These are phyloP conservation scores for Candida lessepsii DNA, from an alignment of 805 yeast genomes.

Conservation along the genomic window DNA sequence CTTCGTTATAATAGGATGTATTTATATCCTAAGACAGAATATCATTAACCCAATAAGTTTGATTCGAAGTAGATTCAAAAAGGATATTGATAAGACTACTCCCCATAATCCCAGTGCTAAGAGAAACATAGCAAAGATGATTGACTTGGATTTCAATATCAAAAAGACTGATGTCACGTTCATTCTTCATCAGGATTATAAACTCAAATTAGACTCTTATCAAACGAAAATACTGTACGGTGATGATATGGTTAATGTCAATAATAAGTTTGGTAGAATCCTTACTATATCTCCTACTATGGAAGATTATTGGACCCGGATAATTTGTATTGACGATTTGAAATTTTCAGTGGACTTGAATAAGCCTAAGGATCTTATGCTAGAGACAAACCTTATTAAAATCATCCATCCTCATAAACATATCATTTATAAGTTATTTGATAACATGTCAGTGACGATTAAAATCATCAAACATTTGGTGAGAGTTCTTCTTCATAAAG, in stretches of 20 bases:
- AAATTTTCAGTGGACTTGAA: slow-evolving; percentile 14
- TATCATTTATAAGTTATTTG: slow-evolving; percentile 38
- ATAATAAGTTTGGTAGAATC: slow-evolving; percentile 34
- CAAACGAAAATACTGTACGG: slow-evolving; percentile 14
- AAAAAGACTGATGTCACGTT: slow-evolving; percentile 24
- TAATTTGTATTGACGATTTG: slow-evolving; percentile 40
- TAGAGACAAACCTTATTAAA: slow-evolving; percentile 26
- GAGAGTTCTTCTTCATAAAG: slow-evolving; percentile 19
- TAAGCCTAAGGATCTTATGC: slow-evolving; percentile 18
- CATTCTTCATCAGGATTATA: slow-evolving; percentile 49
- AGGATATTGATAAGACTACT: slow-evolving; percentile 14
- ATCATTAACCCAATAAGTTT: slow-evolving; percentile 28
- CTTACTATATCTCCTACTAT: slow-evolving; percentile 54
- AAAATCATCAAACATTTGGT: slow-evolving; percentile 36
- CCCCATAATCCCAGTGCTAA: background rate
- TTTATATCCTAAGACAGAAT: slow-evolving; percentile 30
- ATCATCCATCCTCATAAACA: slow-evolving; percentile 39
- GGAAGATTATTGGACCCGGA: slow-evolving; percentile 48
- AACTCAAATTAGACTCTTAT: slow-evolving; percentile 45
- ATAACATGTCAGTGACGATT: slow-evolving; percentile 33
- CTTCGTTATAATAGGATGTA: slow-evolving; percentile 32
- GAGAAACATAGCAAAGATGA: background rate
- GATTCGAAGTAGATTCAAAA: slow-evolving; percentile 23
- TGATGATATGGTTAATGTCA: slow-evolving; percentile 11
- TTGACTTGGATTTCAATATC: slow-evolving; percentile 14